Evolutionary conservation across 176 grass and related monocot species (phyloP), one percentile per base, ranked within the genome.

Genomic region (Oryza glumipatula): DNA sequence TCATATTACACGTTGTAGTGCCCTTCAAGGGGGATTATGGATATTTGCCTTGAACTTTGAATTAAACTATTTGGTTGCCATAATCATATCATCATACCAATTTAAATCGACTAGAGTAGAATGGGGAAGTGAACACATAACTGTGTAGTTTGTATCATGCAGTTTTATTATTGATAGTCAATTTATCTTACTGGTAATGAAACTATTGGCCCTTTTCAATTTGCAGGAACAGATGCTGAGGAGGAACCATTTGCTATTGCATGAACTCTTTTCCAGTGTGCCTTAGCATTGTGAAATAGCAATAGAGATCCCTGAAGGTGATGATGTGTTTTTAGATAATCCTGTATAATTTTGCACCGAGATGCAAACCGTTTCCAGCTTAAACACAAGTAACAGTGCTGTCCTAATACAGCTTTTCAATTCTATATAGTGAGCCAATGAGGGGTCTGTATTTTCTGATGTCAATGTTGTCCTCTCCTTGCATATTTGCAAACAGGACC

Each of bases 171-270:
- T 66, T 23, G 64, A 33, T 21, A 54, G 39, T 17, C 12, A 5
- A 32, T 83, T 45, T 17, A 47, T 39, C 69, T 13, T 79, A 45
- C 33, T 56, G 1, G 21, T 67, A 63, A 63, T 47, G 58, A 60
- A 58, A 81, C 1, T 3, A 16, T 70, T 74, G 64, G 0, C 28
- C 38, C 38, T 89, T 84, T 70, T 84, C 39, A 16, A 76, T 70
- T 11, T 80, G 77, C 82, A 89, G 82, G 87, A 80, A n/a, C 77
- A 17, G 30, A 81, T 80, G 82, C 1, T 0, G 70, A 45, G 45
- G 70, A 80, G 64, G 51, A 89, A 70, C 12, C 71, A 7, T 0
- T 89, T 70, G 22, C 82, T 10, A 75, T 89, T 76, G 15, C 77
- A 26, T 81, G 71, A 89, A 76, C 71, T 76, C 39, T 49, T 44